Evolutionary conservation across 331 rosid genomes (phyloP).

Genomic region (Pyrus hybrid): DNA sequence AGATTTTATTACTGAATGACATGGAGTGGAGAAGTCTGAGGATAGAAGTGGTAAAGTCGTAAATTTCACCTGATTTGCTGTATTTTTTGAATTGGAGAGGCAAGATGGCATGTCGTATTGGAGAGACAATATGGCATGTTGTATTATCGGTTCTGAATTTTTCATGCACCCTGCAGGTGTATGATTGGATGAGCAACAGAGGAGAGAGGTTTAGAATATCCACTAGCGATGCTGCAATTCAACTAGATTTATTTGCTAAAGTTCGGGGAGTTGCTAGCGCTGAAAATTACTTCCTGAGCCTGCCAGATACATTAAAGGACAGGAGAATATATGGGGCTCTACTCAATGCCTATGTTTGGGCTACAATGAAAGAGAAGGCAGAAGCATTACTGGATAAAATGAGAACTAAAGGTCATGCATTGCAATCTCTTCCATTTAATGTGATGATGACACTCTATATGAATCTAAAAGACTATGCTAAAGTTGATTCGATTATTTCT

Average conservation of each 20-base stretch:
- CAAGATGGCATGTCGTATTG: too few relatives aligned
- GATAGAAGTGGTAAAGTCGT: not conserved
- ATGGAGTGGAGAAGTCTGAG: not conserved
- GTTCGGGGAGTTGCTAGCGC: slow-evolving; percentile 70
- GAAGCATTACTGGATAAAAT: slow-evolving; percentile 69
- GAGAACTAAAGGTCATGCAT: slow-evolving; percentile 60
- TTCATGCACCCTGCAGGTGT: slow-evolving; percentile 44
- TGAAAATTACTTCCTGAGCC: slow-evolving; percentile 58
- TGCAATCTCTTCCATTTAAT: slow-evolving; percentile 70
- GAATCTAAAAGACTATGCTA: slow-evolving; percentile 70
- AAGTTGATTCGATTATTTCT: slow-evolving; percentile 63
- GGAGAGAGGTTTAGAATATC: slow-evolving; percentile 75
- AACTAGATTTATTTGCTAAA: slow-evolving; percentile 76
- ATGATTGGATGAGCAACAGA: slow-evolving; percentile 86
- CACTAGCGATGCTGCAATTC: slow-evolving; percentile 76
- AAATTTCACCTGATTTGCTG: not conserved
- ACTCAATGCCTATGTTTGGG: slow-evolving; percentile 66
- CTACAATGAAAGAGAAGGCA: slow-evolving; percentile 55
- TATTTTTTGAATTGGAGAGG: too few relatives aligned
- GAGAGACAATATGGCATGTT: too few relatives aligned
- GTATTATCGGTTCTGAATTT: not conserved
- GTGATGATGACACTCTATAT: slow-evolving; percentile 96
- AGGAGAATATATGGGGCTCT: slow-evolving; percentile 75
- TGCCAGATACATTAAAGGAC: slow-evolving; percentile 49
- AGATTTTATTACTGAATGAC: not conserved